Evolutionary conservation across 306 rosid genomes (phyloP).

Genomic region (Quercus gilva): DNA sequence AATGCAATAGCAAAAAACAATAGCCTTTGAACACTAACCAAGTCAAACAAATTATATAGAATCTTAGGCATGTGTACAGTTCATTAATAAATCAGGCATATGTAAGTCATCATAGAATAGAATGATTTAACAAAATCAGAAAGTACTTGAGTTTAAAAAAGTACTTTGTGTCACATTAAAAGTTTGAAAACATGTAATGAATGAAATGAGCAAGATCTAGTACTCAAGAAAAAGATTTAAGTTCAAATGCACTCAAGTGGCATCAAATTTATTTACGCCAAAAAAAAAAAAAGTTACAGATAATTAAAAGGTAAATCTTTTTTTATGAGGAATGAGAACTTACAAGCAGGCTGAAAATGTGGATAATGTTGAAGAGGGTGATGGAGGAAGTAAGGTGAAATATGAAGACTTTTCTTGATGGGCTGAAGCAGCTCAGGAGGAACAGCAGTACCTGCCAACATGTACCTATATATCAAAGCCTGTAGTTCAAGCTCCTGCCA

Average conservation of each 20-base stretch:
- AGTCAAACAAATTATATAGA: neutral
- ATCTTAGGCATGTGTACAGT: neutral
- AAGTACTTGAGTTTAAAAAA: neutral
- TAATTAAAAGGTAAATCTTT: neutral
- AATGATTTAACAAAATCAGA: neutral
- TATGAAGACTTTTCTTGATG: constrained; percentile 72
- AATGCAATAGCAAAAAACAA: neutral
- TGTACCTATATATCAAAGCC: constrained; percentile 81
- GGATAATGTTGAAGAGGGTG: constrained; percentile 59
- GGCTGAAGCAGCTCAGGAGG: constrained; percentile 88
- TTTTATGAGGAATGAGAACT: constrained; percentile 19
- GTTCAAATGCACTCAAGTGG: too few relatives aligned
- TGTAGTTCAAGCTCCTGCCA: constrained; percentile 98
- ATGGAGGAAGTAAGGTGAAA: constrained; percentile 50
- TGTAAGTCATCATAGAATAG: neutral
- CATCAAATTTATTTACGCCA: neutral
- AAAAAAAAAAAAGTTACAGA: neutral
- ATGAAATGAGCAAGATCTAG: neutral
- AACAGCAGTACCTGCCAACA: constrained; percentile 84
- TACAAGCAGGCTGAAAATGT: constrained; percentile 63
- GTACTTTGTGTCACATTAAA: too few relatives aligned
- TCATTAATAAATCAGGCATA: neutral
- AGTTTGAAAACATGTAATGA: neutral
- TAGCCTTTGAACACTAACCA: neutral
- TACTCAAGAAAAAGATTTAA: neutral